Evolutionary conservation across 1,284 basidiomycete genomes (phyloP), one percentile per base, ranked within the genome.

Genomic region (Neotropicomus parvogracilis): DNA sequence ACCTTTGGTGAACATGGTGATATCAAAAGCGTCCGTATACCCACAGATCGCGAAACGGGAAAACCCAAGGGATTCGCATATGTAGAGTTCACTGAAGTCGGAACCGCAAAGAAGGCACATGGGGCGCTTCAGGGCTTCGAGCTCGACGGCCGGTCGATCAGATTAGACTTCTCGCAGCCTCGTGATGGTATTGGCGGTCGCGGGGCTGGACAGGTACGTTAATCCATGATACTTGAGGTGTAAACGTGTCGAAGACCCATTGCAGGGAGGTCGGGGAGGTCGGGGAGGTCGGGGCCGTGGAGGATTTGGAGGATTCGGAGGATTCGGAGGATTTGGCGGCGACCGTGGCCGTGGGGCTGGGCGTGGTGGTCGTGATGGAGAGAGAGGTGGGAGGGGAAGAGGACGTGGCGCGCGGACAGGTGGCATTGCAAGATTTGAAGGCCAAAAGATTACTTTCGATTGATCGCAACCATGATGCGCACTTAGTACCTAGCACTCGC

Each of bases 51-150:
- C 53, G 97, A 99, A 49, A 81, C 88, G 6, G 94, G 92, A 40
- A 80, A 79, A 55, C 85, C 91, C 49, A 99, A 98, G 73, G 97
- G 97, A 62, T 99, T 95, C 70, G 97, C 86, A 39, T 99, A 99
- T 72, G 89, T 98, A 66, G 93, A 97, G 70, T 97, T 95, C 69
- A 82, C 83, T 55, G 83, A 88, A 56, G 66, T 92, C 43, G 88
- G 86, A 38, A 73, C 80, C 54, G 91, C 97, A 12, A 86, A 86
- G 70, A 86, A 85, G 66, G 97, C 95, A 5, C 80, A 85, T 54
- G 82, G 81, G 58, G 78, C 75, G 9, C 74, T 83, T 40, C 77
- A 80, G 43, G 91, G 91, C 42, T 70, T 78, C 53, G 90, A 95
- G 54, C 77, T 99, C 44, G 90, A 86, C 33, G 95, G 95, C 7